A percentile compares a stretch with the other conserved stretches of the same genome.
Evolutionary conservation across 768 basidiomycete genomes (phyloP).

Genomic region (Cyclocybe cylindracea): DNA sequence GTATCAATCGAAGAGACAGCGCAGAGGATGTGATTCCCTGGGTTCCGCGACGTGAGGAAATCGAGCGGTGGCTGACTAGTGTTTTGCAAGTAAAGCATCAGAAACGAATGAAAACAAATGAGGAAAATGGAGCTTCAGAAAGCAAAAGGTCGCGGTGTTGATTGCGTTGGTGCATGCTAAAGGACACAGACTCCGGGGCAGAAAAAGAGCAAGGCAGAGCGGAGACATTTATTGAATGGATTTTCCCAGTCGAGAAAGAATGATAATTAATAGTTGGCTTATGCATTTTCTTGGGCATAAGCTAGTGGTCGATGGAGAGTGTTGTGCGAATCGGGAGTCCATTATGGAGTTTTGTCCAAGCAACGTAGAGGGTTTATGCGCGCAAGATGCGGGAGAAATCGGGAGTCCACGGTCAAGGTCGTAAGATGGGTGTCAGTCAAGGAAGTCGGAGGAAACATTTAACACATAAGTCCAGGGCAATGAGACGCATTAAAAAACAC

Average conservation of each 20-base stretch:
- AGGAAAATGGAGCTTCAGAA: too few relatives aligned
- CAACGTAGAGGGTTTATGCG: not conserved
- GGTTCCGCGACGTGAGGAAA: too few relatives aligned
- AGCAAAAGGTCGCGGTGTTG: too few relatives aligned
- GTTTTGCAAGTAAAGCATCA: too few relatives aligned
- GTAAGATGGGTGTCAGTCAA: not conserved
- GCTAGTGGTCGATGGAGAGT: slow-evolving; percentile 39
- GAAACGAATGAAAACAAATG: too few relatives aligned
- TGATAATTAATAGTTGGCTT: slow-evolving; percentile 89
- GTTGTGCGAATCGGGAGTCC: not conserved
- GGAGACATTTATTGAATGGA: slow-evolving; percentile 54
- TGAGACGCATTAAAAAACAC: slow-evolving; percentile 24
- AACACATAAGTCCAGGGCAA: not conserved
- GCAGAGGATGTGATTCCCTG: too few relatives aligned
- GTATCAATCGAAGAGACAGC: too few relatives aligned
- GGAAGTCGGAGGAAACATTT: not conserved
- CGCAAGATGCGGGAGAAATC: not conserved
- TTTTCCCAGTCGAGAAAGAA: slow-evolving; percentile 74
- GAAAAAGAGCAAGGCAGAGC: not conserved
- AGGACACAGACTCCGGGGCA: not conserved
- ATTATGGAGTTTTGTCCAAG: not conserved
- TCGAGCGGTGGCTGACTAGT: too few relatives aligned
- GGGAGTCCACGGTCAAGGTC: not conserved
- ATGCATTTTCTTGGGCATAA: slow-evolving; percentile 64
- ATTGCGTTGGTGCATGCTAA: not conserved